These are phyloP conservation scores for Microcyclospora tardicrescens DNA, from an alignment of 2,329 filamentous ascomycete species.

Conservation along the genomic window DNA sequence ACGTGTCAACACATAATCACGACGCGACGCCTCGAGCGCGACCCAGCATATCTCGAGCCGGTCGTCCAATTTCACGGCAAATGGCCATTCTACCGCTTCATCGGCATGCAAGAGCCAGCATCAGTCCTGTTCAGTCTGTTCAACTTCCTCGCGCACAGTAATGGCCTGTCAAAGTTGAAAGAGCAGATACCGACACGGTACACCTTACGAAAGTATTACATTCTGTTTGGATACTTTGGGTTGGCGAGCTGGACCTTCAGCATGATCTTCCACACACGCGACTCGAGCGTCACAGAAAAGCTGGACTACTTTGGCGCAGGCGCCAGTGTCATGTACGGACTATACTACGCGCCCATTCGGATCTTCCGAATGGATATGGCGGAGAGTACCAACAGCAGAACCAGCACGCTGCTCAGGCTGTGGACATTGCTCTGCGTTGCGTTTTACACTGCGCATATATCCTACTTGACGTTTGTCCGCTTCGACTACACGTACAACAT, in stretches of 20 bases:
- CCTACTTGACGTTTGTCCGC: conserved; percentile 68
- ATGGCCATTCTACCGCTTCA: conserved; percentile 86
- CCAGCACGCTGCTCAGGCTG: conserved; percentile 43
- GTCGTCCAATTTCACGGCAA: conserved; percentile 95
- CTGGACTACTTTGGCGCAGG: conserved; percentile 94
- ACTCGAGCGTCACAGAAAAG: conserved; percentile 77
- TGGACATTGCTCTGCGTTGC: conserved; percentile 64
- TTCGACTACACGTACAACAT: conserved; percentile 99
- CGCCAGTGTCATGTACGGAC: conserved; percentile 75
- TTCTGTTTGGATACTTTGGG: conserved; percentile 66
- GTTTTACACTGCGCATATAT: conserved; percentile 65
- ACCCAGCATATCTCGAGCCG: conserved; percentile 49
- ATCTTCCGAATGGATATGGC: conserved; percentile 66
- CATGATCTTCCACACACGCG: conserved; percentile 83
- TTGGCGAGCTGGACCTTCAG: conserved; percentile 76
- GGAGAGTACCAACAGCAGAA: conserved; percentile 27
- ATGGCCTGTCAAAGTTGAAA: conserved; percentile 60
- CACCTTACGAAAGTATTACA: conserved; percentile 66
- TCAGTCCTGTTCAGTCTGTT: conserved; percentile 85
- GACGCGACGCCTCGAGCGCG: conserved; percentile 49
- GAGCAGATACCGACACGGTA: conserved; percentile 59
- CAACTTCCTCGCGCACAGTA: conserved; percentile 76
- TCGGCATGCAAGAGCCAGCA: conserved; percentile 91
- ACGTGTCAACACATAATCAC: conserved; percentile 93
- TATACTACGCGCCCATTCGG: conserved; percentile 73